A percentile compares a stretch with the other conserved stretches of the same genome.
Evolutionary conservation across 257 asterid genomes (phyloP).

Genomic region (Solanum commersonii): DNA sequence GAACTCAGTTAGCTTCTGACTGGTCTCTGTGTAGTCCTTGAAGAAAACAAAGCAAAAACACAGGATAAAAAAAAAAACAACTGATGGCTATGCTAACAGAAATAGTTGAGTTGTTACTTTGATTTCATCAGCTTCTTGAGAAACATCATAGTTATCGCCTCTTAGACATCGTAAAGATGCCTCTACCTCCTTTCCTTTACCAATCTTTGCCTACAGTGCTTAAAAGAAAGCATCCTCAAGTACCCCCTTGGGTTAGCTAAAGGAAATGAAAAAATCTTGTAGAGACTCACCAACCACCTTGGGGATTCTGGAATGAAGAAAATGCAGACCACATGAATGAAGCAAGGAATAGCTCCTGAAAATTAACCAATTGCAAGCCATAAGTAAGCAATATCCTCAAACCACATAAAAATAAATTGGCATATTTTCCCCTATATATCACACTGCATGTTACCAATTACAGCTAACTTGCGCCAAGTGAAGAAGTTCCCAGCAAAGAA

Average conservation of each 20-base stretch:
- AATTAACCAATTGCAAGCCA: neutral
- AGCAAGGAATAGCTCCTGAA: conserved; percentile 14
- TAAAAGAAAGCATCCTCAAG: neutral
- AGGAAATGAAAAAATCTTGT: neutral
- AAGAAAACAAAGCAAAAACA: neutral
- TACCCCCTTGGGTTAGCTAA: neutral
- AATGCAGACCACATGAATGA: conserved; percentile 4
- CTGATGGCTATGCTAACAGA: neutral
- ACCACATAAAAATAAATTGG: neutral
- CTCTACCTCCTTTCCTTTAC: conserved; percentile 6
- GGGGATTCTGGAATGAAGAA: conserved; percentile 21
- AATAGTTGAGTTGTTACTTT: neutral
- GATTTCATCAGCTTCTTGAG: conserved; percentile 22
- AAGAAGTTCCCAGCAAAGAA: conserved; percentile 11
- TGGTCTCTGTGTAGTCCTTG: conserved; percentile 13
- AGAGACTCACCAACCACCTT: conserved; percentile 15
- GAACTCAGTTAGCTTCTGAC: conserved; percentile 5
- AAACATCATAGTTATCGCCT: conserved; percentile 10
- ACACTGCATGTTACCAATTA: conserved; percentile 8
- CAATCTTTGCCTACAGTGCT: conserved; percentile 15
- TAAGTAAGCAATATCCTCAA: neutral
- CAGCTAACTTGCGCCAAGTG: conserved; percentile 12
- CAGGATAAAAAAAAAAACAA: neutral
- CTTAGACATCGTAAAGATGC: conserved; percentile 9
- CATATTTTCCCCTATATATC: neutral